These are phyloP conservation scores for Sporisorium reilianum DNA, from an alignment of 1,284 basidiomycete genomes.

Conservation along the genomic window DNA sequence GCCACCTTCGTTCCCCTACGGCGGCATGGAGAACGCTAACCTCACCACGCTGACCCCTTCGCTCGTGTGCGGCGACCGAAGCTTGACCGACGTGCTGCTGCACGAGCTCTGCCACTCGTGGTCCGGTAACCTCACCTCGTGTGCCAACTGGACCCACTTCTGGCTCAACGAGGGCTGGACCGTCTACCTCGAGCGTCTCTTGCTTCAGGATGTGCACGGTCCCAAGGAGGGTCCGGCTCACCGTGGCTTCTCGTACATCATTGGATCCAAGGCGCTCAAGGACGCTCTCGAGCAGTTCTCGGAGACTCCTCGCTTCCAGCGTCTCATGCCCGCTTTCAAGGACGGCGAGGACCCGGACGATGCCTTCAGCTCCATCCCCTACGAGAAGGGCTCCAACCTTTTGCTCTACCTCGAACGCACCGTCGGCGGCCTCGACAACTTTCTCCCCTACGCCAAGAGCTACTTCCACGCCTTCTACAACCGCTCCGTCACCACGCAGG, in stretches of 20 bases:
- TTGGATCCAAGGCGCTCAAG: slow-evolving; percentile 80
- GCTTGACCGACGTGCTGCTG: slow-evolving; percentile 71
- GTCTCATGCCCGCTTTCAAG: slow-evolving; percentile 85
- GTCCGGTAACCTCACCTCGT: slow-evolving; percentile 67
- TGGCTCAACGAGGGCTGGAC: slow-evolving; percentile 79
- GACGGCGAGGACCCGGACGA: slow-evolving; percentile 77
- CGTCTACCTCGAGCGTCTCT: slow-evolving; percentile 89
- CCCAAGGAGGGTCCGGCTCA: slow-evolving; percentile 75
- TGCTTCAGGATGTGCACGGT: slow-evolving; percentile 79
- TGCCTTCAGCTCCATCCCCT: slow-evolving; percentile 75
- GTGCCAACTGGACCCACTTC: slow-evolving; percentile 67
- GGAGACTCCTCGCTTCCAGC: slow-evolving; percentile 79
- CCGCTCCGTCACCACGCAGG: slow-evolving; percentile 84
- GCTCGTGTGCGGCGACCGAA: slow-evolving; percentile 64
- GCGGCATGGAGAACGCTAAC: slow-evolving; percentile 69
- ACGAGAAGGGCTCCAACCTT: slow-evolving; percentile 82
- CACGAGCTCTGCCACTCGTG: slow-evolving; percentile 68
- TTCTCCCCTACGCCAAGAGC: slow-evolving; percentile 74
- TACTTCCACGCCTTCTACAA: slow-evolving; percentile 77
- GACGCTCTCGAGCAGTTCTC: slow-evolving; percentile 76
- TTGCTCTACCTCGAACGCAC: slow-evolving; percentile 77
- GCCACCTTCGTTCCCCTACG: slow-evolving; percentile 89
- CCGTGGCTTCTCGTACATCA: slow-evolving; percentile 83
- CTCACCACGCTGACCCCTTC: slow-evolving; percentile 66
- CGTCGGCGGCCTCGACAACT: slow-evolving; percentile 84